A percentile compares a stretch with the other conserved stretches of the same genome.
Conservation (phyloP, 2,329 filamentous ascomycete genomes). For the Diaporthe vaccinii region DNA sequence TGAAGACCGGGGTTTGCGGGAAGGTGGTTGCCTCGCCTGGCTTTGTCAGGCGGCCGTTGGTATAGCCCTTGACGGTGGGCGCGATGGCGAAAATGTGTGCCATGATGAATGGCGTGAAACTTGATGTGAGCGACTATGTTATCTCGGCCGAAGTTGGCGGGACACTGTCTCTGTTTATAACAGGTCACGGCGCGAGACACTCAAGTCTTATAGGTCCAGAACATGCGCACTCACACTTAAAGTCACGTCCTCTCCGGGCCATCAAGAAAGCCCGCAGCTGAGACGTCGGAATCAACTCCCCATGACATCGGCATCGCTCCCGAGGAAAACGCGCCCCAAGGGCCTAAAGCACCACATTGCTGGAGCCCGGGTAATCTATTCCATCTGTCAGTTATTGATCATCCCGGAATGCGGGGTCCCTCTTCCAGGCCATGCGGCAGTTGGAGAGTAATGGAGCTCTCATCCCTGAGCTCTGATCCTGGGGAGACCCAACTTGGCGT, state of each 20-base stretch:
- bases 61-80: constrained; percentile 49
- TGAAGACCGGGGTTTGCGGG: constrained; percentile 51
- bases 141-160: not conserved
- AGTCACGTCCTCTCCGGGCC: not conserved
- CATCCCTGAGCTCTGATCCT: not conserved
- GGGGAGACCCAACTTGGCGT: not conserved
- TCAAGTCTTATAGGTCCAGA: not conserved
- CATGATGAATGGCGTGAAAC: constrained; percentile 45
- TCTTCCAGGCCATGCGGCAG: not conserved
- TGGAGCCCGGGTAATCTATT: constrained; percentile 17
- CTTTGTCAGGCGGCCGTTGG: constrained; percentile 48
- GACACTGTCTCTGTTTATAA: not conserved
- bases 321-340: not conserved
- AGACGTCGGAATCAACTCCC: not conserved
- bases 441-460: not conserved
- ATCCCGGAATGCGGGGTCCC: constrained; percentile 17
- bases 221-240: too few relatives aligned
- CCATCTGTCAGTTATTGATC: constrained; percentile 29
- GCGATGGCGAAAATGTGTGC: constrained; percentile 54
- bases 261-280: constrained; percentile 10
- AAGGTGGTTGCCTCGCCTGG: constrained; percentile 49
- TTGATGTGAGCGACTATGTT: constrained; percentile 11
- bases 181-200: too few relatives aligned
- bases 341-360: not conserved
- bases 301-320: constrained; percentile 6